These are phyloP conservation scores for Microdochium trichocladiopsis DNA, from an alignment of 2,329 filamentous ascomycete genomes.

Conservation along the genomic window DNA sequence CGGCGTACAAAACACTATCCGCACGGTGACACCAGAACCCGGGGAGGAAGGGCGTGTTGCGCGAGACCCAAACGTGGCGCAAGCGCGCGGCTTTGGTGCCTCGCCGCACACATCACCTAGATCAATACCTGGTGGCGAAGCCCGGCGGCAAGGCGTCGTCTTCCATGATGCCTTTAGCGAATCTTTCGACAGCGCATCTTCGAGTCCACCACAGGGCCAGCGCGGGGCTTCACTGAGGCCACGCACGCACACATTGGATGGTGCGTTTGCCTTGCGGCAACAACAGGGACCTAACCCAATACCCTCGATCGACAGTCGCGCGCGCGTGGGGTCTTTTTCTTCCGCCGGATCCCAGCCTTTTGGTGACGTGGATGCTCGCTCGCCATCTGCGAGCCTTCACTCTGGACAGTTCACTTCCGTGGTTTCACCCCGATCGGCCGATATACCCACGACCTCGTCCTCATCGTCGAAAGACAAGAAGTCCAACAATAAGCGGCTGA, in stretches of 20 bases:
- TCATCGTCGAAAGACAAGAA: constrained; percentile 37
- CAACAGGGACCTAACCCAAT: constrained; percentile 21
- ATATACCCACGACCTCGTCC: constrained; percentile 24
- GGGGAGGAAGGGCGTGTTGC: constrained; percentile 22
- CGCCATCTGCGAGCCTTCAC: constrained; percentile 31
- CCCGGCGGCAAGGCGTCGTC: constrained; percentile 50
- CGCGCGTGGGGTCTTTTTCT: constrained; percentile 65
- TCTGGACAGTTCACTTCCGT: constrained; percentile 34
- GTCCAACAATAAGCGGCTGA: constrained; percentile 39
- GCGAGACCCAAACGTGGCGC: background rate
- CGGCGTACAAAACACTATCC: constrained; percentile 39
- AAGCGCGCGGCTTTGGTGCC: constrained; percentile 1
- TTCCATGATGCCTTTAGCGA: constrained; percentile 50
- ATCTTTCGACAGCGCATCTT: constrained; percentile 38
- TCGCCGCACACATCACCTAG: constrained; percentile 41
- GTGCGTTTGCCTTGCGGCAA: constrained; percentile 37
- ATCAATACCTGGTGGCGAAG: constrained; percentile 35
- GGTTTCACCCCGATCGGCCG: constrained; percentile 22
- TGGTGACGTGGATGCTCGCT: constrained; percentile 34
- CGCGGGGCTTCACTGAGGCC: constrained; percentile 34
- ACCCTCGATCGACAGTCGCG: constrained; percentile 39
- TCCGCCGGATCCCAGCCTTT: constrained; percentile 50
- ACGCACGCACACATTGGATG: constrained; percentile 52
- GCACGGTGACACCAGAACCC: constrained; percentile 60
- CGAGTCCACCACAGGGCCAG: constrained; percentile 31